phyloP scores from a whole-genome alignment of 2,329 filamentous ascomycete species.

The Aureobasidium sp. region DNA sequence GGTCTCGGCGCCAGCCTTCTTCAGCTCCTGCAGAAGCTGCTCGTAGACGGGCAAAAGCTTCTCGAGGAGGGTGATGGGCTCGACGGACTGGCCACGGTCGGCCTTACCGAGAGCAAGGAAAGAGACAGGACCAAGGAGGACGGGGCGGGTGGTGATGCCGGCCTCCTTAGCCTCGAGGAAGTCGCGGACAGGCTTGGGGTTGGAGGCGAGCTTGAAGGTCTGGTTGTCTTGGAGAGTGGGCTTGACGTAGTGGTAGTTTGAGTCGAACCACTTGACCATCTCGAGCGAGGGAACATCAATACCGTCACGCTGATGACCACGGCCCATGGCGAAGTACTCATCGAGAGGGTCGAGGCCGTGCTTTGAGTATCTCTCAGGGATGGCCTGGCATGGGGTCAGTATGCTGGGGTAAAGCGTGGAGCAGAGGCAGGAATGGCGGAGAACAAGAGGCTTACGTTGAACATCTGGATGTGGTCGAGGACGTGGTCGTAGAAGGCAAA shows the following conservation, averaged over 20 bases:
- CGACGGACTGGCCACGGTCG: constrained; percentile 83
- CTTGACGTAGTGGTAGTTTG: constrained; percentile 99
- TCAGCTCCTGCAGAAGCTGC: constrained; percentile 86
- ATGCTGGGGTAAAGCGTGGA: neutral
- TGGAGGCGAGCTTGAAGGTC: constrained; percentile 79
- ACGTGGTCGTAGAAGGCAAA: constrained; percentile 99
- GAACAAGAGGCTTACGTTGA: constrained; percentile 63
- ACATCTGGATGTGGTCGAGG: constrained; percentile 95
- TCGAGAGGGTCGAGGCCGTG: constrained; percentile 82
- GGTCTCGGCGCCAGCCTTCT: constrained; percentile 89
- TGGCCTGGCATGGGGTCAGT: constrained; percentile 50
- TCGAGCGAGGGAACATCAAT: constrained; percentile 81
- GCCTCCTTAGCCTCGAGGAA: constrained; percentile 98
- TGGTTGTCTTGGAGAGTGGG: constrained; percentile 96
- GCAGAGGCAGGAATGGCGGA: neutral
- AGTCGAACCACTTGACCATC: constrained; percentile 99
- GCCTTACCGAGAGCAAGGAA: constrained; percentile 98
- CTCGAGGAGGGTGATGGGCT: constrained; percentile 88
- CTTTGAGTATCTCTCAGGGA: constrained; percentile 89
- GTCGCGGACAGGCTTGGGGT: constrained; percentile 89
- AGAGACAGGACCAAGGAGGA: constrained; percentile 90
- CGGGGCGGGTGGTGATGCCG: constrained; percentile 85
- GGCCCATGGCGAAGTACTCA: constrained; percentile 99
- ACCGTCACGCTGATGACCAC: constrained; percentile 92
- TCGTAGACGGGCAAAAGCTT: constrained; percentile 93